These are phyloP conservation scores for Oxytropis ochrocephala DNA, from an alignment of 306 rosid genomes.

Conservation along the genomic window DNA sequence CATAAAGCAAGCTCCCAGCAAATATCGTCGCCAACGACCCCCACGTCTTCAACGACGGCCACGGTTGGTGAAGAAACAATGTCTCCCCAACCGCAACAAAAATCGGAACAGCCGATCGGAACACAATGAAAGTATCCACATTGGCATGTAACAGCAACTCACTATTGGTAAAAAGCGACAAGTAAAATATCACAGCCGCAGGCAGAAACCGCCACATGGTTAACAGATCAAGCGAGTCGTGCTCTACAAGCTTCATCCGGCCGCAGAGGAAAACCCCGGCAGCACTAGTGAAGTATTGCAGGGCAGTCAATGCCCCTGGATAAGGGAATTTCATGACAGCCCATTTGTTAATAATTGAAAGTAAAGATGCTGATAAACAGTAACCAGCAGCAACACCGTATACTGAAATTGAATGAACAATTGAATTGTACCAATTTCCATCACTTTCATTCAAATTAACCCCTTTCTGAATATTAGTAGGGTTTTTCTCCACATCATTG, in stretches of 20 bases:
- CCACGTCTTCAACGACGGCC: slow-evolving; percentile 72
- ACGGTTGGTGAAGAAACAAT: slow-evolving; percentile 66
- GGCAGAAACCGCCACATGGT: slow-evolving; percentile 85
- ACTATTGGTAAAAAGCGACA: slow-evolving; percentile 80
- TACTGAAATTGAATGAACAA: slow-evolving; percentile 51
- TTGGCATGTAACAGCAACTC: slow-evolving; percentile 85
- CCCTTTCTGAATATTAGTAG: slow-evolving; percentile 27
- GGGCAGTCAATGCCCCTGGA: slow-evolving; percentile 81
- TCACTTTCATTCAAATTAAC: slow-evolving; percentile 18
- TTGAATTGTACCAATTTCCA: slow-evolving; percentile 34
- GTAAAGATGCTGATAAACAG: slow-evolving; percentile 82
- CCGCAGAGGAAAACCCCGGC: slow-evolving; percentile 64
- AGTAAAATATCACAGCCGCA: slow-evolving; percentile 70
- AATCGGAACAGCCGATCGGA: slow-evolving; percentile 67
- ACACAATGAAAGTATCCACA: slow-evolving; percentile 84
- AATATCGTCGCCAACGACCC: slow-evolving; percentile 62
- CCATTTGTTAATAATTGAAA: slow-evolving; percentile 90
- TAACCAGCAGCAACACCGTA: slow-evolving; percentile 83
- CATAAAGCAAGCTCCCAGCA: slow-evolving; percentile 67
- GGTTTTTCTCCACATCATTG: slow-evolving; percentile 43
- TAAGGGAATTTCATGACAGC: slow-evolving; percentile 89
- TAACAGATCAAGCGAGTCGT: slow-evolving; percentile 48
- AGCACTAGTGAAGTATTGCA: slow-evolving; percentile 82
- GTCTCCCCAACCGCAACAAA: slow-evolving; percentile 89
- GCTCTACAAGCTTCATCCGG: slow-evolving; percentile 47